Percentiles rank a stretch among this genome's conserved stretches.
phyloP scores from a whole-genome alignment of 169 alveolate species.

The Plasmodium gaboni region DNA sequence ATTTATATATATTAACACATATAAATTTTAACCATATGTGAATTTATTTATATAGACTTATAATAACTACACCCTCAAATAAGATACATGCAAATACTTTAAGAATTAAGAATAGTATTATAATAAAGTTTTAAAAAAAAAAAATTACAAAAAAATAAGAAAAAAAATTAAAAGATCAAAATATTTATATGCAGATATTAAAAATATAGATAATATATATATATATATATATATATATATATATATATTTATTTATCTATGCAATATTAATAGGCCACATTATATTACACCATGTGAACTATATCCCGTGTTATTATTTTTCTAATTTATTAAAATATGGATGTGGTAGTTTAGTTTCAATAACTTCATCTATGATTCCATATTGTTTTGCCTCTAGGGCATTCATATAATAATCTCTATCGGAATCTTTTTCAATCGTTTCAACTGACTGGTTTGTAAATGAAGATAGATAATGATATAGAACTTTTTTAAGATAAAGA shows the following conservation, averaged over 20 bases:
- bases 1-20: too few species aligned
- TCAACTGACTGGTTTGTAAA: slow-evolving; percentile 85
- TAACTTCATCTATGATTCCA: slow-evolving; percentile 87
- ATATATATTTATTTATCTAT: neutral
- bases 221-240: slow-evolving; percentile 13
- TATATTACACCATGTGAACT: neutral
- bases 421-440: slow-evolving; percentile 85
- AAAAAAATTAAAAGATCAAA: too few species aligned
- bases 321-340: slow-evolving; percentile 31
- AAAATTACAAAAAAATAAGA: too few species aligned
- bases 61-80: too few species aligned
- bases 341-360: slow-evolving; percentile 72
- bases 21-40: too few species aligned
- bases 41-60: too few species aligned
- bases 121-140: too few species aligned
- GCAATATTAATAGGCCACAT: neutral
- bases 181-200: too few species aligned
- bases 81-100: too few species aligned
- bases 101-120: too few species aligned
- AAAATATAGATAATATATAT: neutral
- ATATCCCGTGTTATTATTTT: neutral
- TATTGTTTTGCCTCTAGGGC: slow-evolving; percentile 88
- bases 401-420: slow-evolving; percentile 89
- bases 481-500: slow-evolving; percentile 84
- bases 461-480: slow-evolving; percentile 84